Evolutionary conservation across 2,329 filamentous ascomycete species (phyloP).

Genomic region (Trichoderma arundinaceum): DNA sequence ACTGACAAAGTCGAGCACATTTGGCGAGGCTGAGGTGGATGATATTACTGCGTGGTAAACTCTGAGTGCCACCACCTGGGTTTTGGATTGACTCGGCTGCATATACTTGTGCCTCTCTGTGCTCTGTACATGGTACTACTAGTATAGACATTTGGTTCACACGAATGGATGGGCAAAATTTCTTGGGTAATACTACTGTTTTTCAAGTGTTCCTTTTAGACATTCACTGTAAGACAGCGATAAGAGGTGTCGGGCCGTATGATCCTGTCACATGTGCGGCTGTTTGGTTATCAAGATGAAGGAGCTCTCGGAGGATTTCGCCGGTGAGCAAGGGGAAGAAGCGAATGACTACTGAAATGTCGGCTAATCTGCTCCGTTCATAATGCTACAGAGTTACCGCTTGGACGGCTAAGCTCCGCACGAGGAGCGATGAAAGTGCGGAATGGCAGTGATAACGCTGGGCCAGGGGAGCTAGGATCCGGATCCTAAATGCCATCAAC

Average conservation of each 20-base stretch:
- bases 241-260: neutral
- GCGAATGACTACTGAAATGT: constrained; percentile 5
- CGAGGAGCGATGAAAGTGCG: neutral
- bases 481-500: neutral
- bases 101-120: neutral
- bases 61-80: neutral
- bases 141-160: neutral
- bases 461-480: neutral
- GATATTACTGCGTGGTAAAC: constrained; percentile 92
- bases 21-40: constrained; percentile 93
- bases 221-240: neutral
- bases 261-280: neutral
- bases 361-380: neutral
- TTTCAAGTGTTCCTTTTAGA: no score
- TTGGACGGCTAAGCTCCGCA: neutral
- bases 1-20: constrained; percentile 85
- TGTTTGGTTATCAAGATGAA: constrained; percentile 1
- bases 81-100: neutral
- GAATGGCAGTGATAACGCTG: neutral
- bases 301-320: neutral
- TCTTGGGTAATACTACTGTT: neutral
- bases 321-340: neutral
- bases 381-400: neutral
- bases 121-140: neutral
- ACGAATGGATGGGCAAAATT: neutral